Evolutionary conservation across 495 filamentous ascomycete genomes (phyloP).

Genomic region (Aspergillus mulundensis): DNA sequence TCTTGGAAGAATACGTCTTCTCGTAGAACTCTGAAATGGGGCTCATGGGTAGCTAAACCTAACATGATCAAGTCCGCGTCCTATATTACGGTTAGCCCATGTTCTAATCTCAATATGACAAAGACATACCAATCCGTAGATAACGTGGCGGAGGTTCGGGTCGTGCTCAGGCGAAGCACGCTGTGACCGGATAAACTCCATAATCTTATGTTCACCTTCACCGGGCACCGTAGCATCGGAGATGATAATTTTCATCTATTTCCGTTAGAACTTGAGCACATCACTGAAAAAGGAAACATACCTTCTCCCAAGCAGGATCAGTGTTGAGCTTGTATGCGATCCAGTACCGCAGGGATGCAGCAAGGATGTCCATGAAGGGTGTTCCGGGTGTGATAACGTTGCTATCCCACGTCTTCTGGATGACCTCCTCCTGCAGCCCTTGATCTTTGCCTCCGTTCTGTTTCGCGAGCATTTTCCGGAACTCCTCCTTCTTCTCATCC

Average conservation of each 20-base stretch:
- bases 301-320: slow-evolving; percentile 92
- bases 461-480: slow-evolving; percentile 70
- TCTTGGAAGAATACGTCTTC: slow-evolving; percentile 97
- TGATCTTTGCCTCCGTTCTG: slow-evolving; percentile 61
- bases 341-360: slow-evolving; percentile 91
- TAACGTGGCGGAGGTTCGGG: slow-evolving; percentile 94
- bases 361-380: slow-evolving; percentile 97
- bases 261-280: slow-evolving; percentile 19
- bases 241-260: slow-evolving; percentile 86
- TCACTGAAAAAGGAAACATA: slow-evolving; percentile 18
- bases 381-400: slow-evolving; percentile 98
- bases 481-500: slow-evolving; percentile 83
- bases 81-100: slow-evolving; percentile 27
- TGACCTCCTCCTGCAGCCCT: slow-evolving; percentile 56
- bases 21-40: slow-evolving; percentile 92
- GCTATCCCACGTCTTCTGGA: slow-evolving; percentile 92
- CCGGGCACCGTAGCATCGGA: slow-evolving; percentile 97
- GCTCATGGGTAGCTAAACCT: slow-evolving; percentile 93
- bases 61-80: slow-evolving; percentile 99
- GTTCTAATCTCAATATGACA: neutral
- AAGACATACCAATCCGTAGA: slow-evolving; percentile 68
- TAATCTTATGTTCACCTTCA: slow-evolving; percentile 99
- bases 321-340: slow-evolving; percentile 94
- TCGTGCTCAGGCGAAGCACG: slow-evolving; percentile 85
- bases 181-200: slow-evolving; percentile 96